Evolutionary conservation across 805 yeast species (phyloP), one percentile per base, ranked within the genome.

Genomic region (Saccharomycopsis sp.): DNA sequence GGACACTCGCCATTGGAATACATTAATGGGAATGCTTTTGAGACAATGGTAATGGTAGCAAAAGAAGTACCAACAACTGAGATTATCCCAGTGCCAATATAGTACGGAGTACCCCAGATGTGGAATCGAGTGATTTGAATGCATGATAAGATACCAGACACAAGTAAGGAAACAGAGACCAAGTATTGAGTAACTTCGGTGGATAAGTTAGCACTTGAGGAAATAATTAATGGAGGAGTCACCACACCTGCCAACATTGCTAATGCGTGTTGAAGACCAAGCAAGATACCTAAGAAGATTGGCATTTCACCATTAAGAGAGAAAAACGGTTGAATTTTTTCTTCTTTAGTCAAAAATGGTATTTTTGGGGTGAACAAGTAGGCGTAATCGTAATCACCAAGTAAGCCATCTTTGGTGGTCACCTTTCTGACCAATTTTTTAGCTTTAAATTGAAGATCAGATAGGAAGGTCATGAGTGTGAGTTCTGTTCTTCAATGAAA

Each of bases 201-300:
- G 27, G 62, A 64, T 39, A 88, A 67, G 59, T 83, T 71, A 6
- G 90, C 90, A 22, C 74, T 61, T 9, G 70, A 54, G 0, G 88
- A 68, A 40, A 86, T 83, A 52, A 88, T 67, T 44, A 88, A 65
- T 2, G 95, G 90, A 6, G 96, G 95, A 5, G 93, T 68, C 29
- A 84, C 82, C 41, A 88, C 75, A 56, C 96, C 96, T 13, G 96
- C 96, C 65, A 88, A 66, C 96, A 89, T 88, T 21, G 96, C 79
- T 52, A 88, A 62, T 1, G 95, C 67, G 59, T 88, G 97, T 66
- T 88, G 96, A 51, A 88, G 71, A 14, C 97, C 96, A 27, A 89
- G 71, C 8, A 88, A 45, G 46, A 83, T 60, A 1, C 94, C 95
- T 46, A 88, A 67, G 5, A 83, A 54, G n/a, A 87, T 54, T 1